A percentile compares a stretch with the other conserved stretches of the same genome.
Evolutionary conservation across 805 yeast genomes (phyloP).

Genomic region (Lachancea waltii): DNA sequence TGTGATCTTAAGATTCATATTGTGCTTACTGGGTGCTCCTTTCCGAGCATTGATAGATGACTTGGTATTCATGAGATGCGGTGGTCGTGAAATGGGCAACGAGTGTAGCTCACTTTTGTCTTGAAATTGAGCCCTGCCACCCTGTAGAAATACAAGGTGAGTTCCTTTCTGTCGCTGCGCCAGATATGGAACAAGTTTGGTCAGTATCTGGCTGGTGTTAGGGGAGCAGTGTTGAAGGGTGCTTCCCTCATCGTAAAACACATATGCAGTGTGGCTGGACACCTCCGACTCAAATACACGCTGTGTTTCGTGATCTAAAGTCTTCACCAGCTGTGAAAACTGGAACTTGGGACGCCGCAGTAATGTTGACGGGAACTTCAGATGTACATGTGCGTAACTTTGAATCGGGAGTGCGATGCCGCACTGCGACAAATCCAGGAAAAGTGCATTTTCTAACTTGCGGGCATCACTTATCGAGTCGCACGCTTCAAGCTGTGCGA

Average conservation of each 20-base stretch:
- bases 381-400: slow-evolving; percentile 21
- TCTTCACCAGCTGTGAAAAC: slow-evolving; percentile 23
- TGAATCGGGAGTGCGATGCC: slow-evolving; percentile 15
- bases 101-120: background rate
- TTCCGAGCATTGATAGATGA: slow-evolving; percentile 1
- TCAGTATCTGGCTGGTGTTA: slow-evolving; percentile 22
- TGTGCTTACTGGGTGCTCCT: slow-evolving; percentile 5
- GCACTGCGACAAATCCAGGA: slow-evolving; percentile 21
- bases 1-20: slow-evolving; percentile 8
- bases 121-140: slow-evolving; percentile 3
- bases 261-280: slow-evolving; percentile 13
- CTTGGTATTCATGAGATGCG: background rate
- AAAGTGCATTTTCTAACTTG: slow-evolving; percentile 10
- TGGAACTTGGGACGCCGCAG: slow-evolving; percentile 27
- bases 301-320: slow-evolving; percentile 14
- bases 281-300: slow-evolving; percentile 16
- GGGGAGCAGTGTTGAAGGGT: slow-evolving; percentile 17
- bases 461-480: slow-evolving; percentile 2
- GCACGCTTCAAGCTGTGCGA: slow-evolving; percentile 3
- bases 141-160: slow-evolving; percentile 6
- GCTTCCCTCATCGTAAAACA: slow-evolving; percentile 27
- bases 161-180: background rate
- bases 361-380: slow-evolving; percentile 30
- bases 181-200: slow-evolving; percentile 18
- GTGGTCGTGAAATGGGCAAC: background rate